Evolutionary conservation across 148 eudicot species (phyloP).

Genomic region (Rhododendron molle): DNA sequence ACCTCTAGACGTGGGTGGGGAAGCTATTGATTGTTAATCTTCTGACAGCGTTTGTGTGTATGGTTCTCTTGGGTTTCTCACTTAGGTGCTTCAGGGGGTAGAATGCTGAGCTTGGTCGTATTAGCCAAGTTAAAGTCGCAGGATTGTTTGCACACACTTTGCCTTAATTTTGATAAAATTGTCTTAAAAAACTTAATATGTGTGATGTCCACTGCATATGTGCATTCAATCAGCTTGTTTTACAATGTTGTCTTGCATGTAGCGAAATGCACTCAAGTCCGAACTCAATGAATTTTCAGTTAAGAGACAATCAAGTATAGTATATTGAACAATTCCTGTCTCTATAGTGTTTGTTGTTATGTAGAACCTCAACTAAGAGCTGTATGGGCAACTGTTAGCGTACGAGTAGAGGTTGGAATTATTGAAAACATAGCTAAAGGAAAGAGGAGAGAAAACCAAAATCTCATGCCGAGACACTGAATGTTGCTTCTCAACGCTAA

Average conservation of each 20-base stretch:
- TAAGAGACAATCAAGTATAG: background rate
- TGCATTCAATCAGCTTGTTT: background rate
- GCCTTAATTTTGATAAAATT: background rate
- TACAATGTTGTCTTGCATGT: background rate
- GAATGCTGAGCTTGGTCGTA: background rate
- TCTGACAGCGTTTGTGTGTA: background rate
- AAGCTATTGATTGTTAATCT: background rate
- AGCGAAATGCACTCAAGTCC: background rate
- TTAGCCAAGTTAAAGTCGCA: background rate
- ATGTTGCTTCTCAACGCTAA: background rate
- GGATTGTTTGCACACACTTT: background rate
- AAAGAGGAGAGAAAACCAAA: background rate
- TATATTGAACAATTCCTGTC: background rate
- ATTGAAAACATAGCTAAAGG: background rate
- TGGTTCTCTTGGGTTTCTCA: background rate
- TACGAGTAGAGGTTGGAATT: background rate
- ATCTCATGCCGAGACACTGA: background rate
- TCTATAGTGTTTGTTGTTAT: background rate
- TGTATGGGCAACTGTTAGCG: background rate
- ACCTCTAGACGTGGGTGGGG: background rate
- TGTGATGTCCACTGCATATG: background rate
- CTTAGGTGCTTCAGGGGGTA: background rate
- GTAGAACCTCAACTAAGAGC: background rate
- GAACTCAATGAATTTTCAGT: background rate
- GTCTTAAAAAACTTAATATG: background rate